Evolutionary conservation across 768 basidiomycete genomes (phyloP).

Genomic region (Lentinula guzmanii): DNA sequence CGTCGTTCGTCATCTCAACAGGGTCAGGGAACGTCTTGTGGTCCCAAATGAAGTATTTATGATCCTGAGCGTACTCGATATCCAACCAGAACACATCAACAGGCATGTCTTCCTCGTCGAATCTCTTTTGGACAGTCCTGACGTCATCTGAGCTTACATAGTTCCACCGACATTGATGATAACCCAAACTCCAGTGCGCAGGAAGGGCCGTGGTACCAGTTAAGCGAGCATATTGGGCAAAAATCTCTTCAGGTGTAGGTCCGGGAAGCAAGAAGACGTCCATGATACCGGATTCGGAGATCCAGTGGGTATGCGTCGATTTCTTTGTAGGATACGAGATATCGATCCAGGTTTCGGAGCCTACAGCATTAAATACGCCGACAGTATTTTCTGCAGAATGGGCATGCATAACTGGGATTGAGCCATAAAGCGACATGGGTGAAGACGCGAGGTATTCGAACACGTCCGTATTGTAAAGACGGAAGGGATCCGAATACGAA

Average conservation of each 20-base stretch:
- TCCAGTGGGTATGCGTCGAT: constrained; percentile 91
- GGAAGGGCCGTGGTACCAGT: constrained; percentile 89
- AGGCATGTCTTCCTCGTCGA: constrained; percentile 93
- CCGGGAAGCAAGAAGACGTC: constrained; percentile 94
- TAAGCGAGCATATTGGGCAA: constrained; percentile 77
- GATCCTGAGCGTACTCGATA: constrained; percentile 90
- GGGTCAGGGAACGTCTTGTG: constrained; percentile 90
- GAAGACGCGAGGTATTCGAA: constrained; percentile 90
- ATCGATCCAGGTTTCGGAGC: constrained; percentile 94
- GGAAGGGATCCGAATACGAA: constrained; percentile 84
- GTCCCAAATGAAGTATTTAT: constrained; percentile 98
- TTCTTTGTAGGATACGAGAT: constrained; percentile 61
- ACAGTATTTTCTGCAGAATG: constrained; percentile 86
- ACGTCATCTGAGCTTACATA: constrained; percentile 90
- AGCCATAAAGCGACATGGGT: constrained; percentile 80
- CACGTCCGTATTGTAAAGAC: constrained; percentile 92
- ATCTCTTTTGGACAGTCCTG: constrained; percentile 73
- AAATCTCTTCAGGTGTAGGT: constrained; percentile 75
- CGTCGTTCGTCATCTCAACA: constrained; percentile 86
- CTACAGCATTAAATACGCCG: constrained; percentile 82
- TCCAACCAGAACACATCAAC: constrained; percentile 97
- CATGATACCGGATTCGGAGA: constrained; percentile 94
- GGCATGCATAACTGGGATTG: constrained; percentile 90
- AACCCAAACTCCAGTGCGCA: constrained; percentile 84
- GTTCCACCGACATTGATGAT: constrained; percentile 99